phyloP scores from a whole-genome alignment of 2,329 filamentous ascomycete genomes.

The Arthrocladium fulminans region DNA sequence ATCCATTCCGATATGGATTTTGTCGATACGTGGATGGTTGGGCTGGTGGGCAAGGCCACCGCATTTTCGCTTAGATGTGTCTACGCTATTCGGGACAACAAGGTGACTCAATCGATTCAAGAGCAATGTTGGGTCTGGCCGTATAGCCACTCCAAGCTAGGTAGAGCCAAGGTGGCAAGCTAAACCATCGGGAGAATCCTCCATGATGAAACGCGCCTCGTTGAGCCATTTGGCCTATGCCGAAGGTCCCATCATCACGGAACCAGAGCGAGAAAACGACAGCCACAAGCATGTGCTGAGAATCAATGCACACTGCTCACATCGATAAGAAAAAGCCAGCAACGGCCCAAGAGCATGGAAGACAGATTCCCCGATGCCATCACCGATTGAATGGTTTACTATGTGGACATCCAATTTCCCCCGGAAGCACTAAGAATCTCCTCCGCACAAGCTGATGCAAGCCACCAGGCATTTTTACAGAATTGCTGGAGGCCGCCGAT shows the following conservation, averaged over 20 bases:
- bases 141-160: background rate
- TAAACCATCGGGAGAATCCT: background rate
- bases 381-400: slow-evolving; percentile 15
- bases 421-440: slow-evolving; percentile 18
- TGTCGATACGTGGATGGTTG: too few species aligned
- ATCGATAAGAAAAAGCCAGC: background rate
- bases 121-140: background rate
- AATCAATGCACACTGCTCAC: background rate
- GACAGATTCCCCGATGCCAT: slow-evolving; percentile 15
- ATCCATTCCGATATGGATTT: too few species aligned
- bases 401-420: slow-evolving; percentile 20
- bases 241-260: background rate
- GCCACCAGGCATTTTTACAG: background rate
- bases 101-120: background rate
- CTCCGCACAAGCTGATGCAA: slow-evolving; percentile 1
- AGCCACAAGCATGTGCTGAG: slow-evolving; percentile 6
- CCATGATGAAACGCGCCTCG: background rate
- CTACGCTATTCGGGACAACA: background rate
- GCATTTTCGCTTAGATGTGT: too few species aligned
- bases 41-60: too few species aligned
- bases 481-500: background rate
- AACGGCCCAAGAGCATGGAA: background rate
- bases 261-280: background rate
- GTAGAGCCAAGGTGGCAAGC: background rate
- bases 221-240: background rate